phyloP scores from a whole-genome alignment of 2,329 filamentous ascomycete species.

The Seiridium cupressi region DNA sequence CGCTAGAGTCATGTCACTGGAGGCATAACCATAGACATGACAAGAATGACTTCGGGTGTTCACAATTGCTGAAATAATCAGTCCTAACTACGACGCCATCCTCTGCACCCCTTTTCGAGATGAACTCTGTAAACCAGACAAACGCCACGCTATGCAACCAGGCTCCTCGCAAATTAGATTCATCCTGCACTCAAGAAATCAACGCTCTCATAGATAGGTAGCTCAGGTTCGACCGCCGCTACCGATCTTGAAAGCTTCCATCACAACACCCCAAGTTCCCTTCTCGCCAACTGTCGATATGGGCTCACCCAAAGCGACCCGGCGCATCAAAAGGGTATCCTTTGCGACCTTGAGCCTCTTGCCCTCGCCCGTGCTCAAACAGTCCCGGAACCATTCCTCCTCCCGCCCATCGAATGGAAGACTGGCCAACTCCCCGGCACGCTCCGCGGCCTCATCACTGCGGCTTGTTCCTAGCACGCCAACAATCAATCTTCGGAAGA shows the following conservation, averaged over 20 bases:
- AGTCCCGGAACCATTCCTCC: slow-evolving; percentile 72
- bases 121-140: neutral
- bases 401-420: slow-evolving; percentile 70
- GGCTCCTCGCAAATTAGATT: neutral
- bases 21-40: no score
- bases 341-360: slow-evolving; percentile 63
- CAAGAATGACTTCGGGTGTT: no score
- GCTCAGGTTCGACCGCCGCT: slow-evolving; percentile 26
- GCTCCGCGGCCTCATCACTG: slow-evolving; percentile 43
- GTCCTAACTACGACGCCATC: no score
- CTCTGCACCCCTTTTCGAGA: no score
- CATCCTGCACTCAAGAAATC: neutral
- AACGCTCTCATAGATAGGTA: neutral
- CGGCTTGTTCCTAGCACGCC: slow-evolving; percentile 48
- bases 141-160: slow-evolving; percentile 30
- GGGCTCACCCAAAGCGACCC: slow-evolving; percentile 62
- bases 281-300: slow-evolving; percentile 39
- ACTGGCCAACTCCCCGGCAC: slow-evolving; percentile 68
- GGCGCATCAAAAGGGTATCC: slow-evolving; percentile 73
- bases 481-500: slow-evolving; percentile 66
- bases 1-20: no score
- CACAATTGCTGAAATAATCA: no score
- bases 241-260: slow-evolving; percentile 51
- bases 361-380: slow-evolving; percentile 63
- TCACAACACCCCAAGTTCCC: slow-evolving; percentile 46